Evolutionary conservation across 805 yeast species (phyloP), one percentile per base, ranked within the genome.

Genomic region (Yamadazyma laniorum): DNA sequence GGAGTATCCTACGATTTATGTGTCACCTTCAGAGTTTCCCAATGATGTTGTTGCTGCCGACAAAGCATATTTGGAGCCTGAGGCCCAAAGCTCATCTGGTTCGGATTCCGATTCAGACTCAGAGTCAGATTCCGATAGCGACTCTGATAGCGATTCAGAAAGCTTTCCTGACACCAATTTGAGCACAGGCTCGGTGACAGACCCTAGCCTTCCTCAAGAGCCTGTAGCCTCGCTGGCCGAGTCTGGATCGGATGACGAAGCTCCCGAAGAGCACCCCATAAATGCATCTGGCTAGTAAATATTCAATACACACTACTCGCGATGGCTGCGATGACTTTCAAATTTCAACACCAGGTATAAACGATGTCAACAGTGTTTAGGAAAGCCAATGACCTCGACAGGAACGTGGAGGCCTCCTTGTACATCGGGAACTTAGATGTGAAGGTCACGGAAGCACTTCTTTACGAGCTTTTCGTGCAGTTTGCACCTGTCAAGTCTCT

Each of bases 361-460:
- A n/a, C n/a, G n/a, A 39, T 34, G 35, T 19, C 55, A 15, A 55
- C 47, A 39, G 56, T 65, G 18, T 63, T 68, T 34, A 54, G 61
- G 25, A 61, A 56, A 35, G 60, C 58, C 2, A 41, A 46, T 8
- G 79, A 73, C 23, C 44, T 63, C 5, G 80, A 79, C 32, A 64
- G 80, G 34, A 79, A 81, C 51, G 75, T 73, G 35, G 79, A 77
- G 28, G 76, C 79, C 2, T 75, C 95, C 1, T 57, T 89, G 1
- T 89, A 86, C 55, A 73, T 89, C 12, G 96, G 97, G 1, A 87
- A 89, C 48, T 61, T 93, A 3, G 96, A 86, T 48, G 79, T 82
- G 1, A 74, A 75, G 33, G 95, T 80, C 4, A 79, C 80, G 1
- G 95, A 86, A 50, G 62, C 70, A 2, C 53, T 90, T 14, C 59